Base-by-base conservation (phyloP, 305 asterid species). In the Rubia peregrina region DNA sequence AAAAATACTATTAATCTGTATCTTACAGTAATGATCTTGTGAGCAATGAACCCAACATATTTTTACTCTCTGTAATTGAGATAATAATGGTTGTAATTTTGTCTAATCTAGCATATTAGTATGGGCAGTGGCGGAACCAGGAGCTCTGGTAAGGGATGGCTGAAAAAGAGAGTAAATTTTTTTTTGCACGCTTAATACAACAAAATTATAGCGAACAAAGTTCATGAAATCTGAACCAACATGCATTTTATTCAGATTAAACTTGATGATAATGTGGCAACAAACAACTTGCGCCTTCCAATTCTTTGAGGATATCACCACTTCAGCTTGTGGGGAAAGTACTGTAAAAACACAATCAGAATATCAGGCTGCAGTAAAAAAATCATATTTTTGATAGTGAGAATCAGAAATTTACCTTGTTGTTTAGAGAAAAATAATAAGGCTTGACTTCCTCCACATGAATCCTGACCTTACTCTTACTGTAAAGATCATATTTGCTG, bases 401-500 rank as follows among this genome's bases (percentile, higher is more conserved):
- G 51, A 51, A 51, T 16, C 59, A 51, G 26, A 9, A 61, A 46
- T 19, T 14, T 19, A 75, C 78, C 76, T 76, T 76, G 10, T 71
- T 38, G 68, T 71, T 76, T 16, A 76, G 80, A 42, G 80, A 76
- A 13, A 30, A 65, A 48, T 76, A 76, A 62, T 76, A 76, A 8
- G 80, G 76, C 24, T 71, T 71, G 42, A 76, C 80, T 17, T 76
- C 69, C 69, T 71, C 73, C 65, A 76, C 73, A 49, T 71, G 63
- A 17, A 76, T 72, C 66, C 80, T 69, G 26, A 59, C 76, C 33
- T 76, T 76, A 24, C 80, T 71, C 65, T 76, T 76, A 61, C 80
- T 76, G 65, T 76, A 71, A 4, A 76, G 76, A 62, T 76, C 76
- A 41, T 76, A 76, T 40, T 76, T 76, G 70, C 80, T 76, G 76